Conservation (phyloP, 306 rosid species). For the Cercis canadensis region DNA sequence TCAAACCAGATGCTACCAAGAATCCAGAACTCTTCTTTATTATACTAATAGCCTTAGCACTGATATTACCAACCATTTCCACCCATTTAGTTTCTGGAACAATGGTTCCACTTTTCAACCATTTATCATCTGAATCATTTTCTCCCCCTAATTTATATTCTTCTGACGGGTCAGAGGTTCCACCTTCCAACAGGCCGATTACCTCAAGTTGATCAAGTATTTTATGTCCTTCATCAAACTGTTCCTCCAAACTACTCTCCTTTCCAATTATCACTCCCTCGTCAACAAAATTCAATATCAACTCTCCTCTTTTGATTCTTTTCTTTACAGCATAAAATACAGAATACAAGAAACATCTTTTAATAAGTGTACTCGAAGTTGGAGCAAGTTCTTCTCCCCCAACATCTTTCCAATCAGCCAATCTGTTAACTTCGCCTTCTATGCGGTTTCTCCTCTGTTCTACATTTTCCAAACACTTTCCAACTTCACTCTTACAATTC, state of each 20-base stretch:
- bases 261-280: slow-evolving; percentile 19
- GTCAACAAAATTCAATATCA: slow-evolving; percentile 18
- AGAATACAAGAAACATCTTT: slow-evolving; percentile 21
- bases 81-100: too few relatives aligned
- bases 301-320: background rate
- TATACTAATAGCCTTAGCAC: slow-evolving; percentile 18
- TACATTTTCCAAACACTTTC: slow-evolving; percentile 26
- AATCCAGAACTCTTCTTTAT: background rate
- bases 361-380: slow-evolving; percentile 3
- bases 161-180: background rate
- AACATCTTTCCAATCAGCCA: slow-evolving; percentile 14
- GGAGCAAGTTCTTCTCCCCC: slow-evolving; percentile 20
- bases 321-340: slow-evolving; percentile 22
- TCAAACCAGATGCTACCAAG: background rate
- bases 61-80: slow-evolving; percentile 3
- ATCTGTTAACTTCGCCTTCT: background rate
- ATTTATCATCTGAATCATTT: background rate
- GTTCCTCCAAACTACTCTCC: slow-evolving; percentile 1
- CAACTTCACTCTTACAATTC: slow-evolving; percentile 19
- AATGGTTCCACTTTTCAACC: too few relatives aligned
- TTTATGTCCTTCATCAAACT: background rate
- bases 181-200: background rate
- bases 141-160: background rate
- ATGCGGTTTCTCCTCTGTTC: background rate
- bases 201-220: background rate